Conservation (phyloP, 2,329 filamentous ascomycete genomes). For the Xylariaceae sp. region DNA sequence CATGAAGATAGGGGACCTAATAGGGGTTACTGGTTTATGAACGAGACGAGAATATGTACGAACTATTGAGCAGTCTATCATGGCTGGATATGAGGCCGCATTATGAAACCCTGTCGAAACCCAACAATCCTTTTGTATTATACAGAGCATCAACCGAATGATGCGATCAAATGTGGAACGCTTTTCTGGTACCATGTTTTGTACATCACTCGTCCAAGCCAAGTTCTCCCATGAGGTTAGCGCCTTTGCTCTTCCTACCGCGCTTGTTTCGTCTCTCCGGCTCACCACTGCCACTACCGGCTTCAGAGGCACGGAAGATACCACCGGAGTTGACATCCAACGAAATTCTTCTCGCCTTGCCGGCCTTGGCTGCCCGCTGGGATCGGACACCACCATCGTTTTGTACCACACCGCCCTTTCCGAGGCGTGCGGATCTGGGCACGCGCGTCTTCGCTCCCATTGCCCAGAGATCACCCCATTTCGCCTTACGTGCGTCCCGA, state of each 20-base stretch:
- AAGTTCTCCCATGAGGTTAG: slow-evolving; percentile 38
- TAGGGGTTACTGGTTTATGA: no score
- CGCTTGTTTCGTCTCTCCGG: slow-evolving; percentile 39
- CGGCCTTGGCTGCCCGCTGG: slow-evolving; percentile 28
- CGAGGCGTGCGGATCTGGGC: slow-evolving; percentile 54
- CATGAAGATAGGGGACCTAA: no score
- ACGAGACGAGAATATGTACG: no score
- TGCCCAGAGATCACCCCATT: slow-evolving; percentile 94
- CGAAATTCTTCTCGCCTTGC: slow-evolving; percentile 39
- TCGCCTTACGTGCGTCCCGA: slow-evolving; percentile 83
- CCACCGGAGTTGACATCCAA: slow-evolving; percentile 34
- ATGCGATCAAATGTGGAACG: not conserved
- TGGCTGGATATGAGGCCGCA: no score
- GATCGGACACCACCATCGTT: slow-evolving; percentile 46
- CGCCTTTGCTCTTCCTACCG: slow-evolving; percentile 32
- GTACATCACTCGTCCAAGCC: not conserved
- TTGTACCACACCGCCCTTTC: slow-evolving; percentile 37
- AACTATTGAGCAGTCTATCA: no score
- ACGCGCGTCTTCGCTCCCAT: slow-evolving; percentile 85
- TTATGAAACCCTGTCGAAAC: no score
- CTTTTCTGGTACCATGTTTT: not conserved
- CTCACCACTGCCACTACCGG: slow-evolving; percentile 23
- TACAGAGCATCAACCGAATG: not conserved
- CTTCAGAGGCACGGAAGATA: slow-evolving; percentile 38
- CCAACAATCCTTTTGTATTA: no score